Percentiles rank a stretch among this genome's conserved stretches.
phyloP scores from a whole-genome alignment of 2,329 filamentous ascomycete genomes.

The Aureobasidium sp. region DNA sequence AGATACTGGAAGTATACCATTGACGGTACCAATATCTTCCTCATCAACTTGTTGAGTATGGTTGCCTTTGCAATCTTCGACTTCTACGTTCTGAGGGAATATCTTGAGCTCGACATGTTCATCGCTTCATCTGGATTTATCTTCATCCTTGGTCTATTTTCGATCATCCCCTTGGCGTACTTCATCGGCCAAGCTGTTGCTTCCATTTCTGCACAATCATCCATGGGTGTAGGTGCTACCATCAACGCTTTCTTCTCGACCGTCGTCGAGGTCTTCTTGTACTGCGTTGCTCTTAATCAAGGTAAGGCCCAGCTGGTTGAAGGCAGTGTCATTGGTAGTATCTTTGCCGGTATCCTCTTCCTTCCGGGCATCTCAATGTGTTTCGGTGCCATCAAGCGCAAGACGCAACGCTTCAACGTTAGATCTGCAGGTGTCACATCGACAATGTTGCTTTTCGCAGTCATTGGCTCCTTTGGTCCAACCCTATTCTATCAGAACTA shows the following conservation, averaged over 20 bases:
- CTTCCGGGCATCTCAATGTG: constrained; percentile 96
- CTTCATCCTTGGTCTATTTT: constrained; percentile 75
- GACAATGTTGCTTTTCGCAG: constrained; percentile 94
- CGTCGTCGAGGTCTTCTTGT: constrained; percentile 93
- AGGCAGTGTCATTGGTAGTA: constrained; percentile 94
- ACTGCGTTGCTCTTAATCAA: constrained; percentile 86
- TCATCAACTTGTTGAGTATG: constrained; percentile 91
- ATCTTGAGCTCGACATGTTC: constrained; percentile 61
- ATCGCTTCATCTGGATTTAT: constrained; percentile 79
- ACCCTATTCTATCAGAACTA: constrained; percentile 99
- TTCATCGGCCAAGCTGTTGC: constrained; percentile 98
- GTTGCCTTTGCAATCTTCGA: constrained; percentile 95
- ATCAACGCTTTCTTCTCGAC: constrained; percentile 99
- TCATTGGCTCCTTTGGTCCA: constrained; percentile 89
- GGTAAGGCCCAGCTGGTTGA: constrained; percentile 91
- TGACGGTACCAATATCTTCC: constrained; percentile 96
- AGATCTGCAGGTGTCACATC: constrained; percentile 93
- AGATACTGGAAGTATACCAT: constrained; percentile 99
- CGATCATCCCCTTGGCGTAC: constrained; percentile 93
- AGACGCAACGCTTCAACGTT: constrained; percentile 97
- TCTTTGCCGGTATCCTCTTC: constrained; percentile 93
- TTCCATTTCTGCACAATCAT: constrained; percentile 96
- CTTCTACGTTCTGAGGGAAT: constrained; percentile 68
- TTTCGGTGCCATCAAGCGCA: constrained; percentile 93
- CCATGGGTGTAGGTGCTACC: constrained; percentile 93